A percentile compares a stretch with the other conserved stretches of the same genome.
Evolutionary conservation across 768 basidiomycete genomes (phyloP).

Genomic region (Suillus decipiens): DNA sequence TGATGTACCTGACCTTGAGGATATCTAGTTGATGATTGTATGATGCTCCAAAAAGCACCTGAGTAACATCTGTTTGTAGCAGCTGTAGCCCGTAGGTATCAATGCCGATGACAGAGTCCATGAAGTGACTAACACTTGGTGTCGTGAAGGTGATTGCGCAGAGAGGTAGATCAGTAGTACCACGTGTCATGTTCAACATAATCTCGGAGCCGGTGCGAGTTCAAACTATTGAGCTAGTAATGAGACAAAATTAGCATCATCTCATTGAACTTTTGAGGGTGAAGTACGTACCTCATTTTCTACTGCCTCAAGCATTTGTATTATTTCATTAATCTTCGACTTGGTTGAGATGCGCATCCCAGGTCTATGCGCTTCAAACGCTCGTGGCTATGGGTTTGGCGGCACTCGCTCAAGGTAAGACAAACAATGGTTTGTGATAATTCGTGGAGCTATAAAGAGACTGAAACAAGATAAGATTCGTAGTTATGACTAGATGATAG

Average conservation of each 20-base stretch:
- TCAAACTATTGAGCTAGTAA: conserved; percentile 6
- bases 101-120: conserved; percentile 2
- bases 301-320: conserved; percentile 10
- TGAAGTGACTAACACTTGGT: neutral
- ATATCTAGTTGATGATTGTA: no score
- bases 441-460: no score
- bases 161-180: conserved; percentile 6
- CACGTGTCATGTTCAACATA: neutral
- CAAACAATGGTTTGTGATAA: no score
- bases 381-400: no score
- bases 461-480: conserved; percentile 12
- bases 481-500: conserved; percentile 18
- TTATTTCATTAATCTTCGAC: conserved; percentile 15
- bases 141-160: neutral
- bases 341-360: neutral
- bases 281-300: conserved; percentile 14
- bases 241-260: neutral
- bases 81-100: neutral
- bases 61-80: no score
- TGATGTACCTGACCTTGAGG: no score
- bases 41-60: no score
- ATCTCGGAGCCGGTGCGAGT: neutral
- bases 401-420: no score
- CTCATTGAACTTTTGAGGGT: neutral
- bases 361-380: no score